These are phyloP conservation scores for Solanum phureja DNA, from an alignment of 257 asterid genomes.

Conservation along the genomic window DNA sequence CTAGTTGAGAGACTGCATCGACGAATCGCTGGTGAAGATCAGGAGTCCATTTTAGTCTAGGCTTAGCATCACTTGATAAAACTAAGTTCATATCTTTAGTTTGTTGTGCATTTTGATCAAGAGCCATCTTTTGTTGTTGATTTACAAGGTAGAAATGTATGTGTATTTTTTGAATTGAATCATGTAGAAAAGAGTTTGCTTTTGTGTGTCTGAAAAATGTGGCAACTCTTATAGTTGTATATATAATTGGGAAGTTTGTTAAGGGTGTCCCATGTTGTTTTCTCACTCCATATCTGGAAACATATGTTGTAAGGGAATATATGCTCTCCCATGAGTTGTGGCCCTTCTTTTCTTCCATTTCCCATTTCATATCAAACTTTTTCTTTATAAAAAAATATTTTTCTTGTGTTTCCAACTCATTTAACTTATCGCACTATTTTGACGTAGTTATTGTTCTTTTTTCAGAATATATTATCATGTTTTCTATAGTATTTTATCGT, in stretches of 20 bases:
- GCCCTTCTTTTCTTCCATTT: slow-evolving; percentile 43
- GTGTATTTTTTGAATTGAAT: not conserved
- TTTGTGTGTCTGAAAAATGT: slow-evolving; percentile 18
- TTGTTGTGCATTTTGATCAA: slow-evolving; percentile 26
- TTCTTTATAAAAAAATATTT: not conserved
- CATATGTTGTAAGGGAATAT: slow-evolving; percentile 72
- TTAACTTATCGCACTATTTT: not conserved
- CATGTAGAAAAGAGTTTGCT: slow-evolving; percentile 12
- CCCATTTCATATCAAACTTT: slow-evolving; percentile 56
- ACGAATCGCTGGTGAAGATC: slow-evolving; percentile 66
- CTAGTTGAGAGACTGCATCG: slow-evolving; percentile 65
- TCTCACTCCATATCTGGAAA: slow-evolving; percentile 91
- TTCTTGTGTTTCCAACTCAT: not conserved
- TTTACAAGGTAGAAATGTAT: not conserved
- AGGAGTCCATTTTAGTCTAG: slow-evolving; percentile 87
- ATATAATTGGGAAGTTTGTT: slow-evolving; percentile 58
- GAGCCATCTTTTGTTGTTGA: slow-evolving; percentile 30
- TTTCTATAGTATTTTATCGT: not conserved
- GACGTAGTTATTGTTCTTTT: not conserved
- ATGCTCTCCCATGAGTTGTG: slow-evolving; percentile 53
- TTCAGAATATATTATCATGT: not conserved
- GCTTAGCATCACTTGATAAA: slow-evolving; percentile 82
- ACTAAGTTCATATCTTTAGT: slow-evolving; percentile 46
- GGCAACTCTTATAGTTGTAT: slow-evolving; percentile 23
- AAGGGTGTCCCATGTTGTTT: slow-evolving; percentile 32